Base-by-base conservation (phyloP, 1,284 basidiomycete genomes). In the Amylostereum areolatum region DNA sequence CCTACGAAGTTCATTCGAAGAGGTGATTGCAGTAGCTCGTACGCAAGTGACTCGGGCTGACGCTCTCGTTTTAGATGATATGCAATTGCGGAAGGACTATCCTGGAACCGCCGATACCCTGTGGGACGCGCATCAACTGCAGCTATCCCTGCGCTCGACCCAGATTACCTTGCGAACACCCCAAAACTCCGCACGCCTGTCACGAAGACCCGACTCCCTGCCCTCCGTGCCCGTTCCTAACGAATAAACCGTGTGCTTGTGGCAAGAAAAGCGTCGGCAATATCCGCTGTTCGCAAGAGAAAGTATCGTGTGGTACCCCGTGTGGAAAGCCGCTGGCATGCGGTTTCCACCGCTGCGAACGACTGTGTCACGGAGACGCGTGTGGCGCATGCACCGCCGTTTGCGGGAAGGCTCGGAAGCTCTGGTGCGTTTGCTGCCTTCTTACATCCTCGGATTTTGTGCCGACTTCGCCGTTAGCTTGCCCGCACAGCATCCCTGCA, bases 1-100 rank as follows among this genome's bases (percentile, higher is more conserved):
- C 66, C 70, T 95, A 46, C 77, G 83, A 59, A 92, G 91, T 34
- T 85, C 85, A 0, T 97, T 94, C 56, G 92, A 95, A 48, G 94
- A 97, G 78, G 85, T 86, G 18, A 18, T 53, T 48, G 36, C 34
- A 40, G 27, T 10, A n/a, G 28, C 4, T 43, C 43, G 12, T 9
- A 43, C 30, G 48, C 31, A 9, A 35, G 8, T 27, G 39, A 31
- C 35, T 10, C 24, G 46, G 51, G 41, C 50, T 54, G 6, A 60
- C 34, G 5, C 36, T 37, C 39, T 45, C 37, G 32, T 47, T 52
- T 4, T 41, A 89, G 82, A 71, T 93, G 54, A 67, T 85, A 24
- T 97, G 93, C 61, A 68, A 80, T 48, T 97, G 94, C 62, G 88
- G 87, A 0, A 76, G 76, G 34, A 89, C 84, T 1, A 69, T 83